Evolutionary conservation across 345 rosid genomes (phyloP).

Genomic region (Brassica carinata): DNA sequence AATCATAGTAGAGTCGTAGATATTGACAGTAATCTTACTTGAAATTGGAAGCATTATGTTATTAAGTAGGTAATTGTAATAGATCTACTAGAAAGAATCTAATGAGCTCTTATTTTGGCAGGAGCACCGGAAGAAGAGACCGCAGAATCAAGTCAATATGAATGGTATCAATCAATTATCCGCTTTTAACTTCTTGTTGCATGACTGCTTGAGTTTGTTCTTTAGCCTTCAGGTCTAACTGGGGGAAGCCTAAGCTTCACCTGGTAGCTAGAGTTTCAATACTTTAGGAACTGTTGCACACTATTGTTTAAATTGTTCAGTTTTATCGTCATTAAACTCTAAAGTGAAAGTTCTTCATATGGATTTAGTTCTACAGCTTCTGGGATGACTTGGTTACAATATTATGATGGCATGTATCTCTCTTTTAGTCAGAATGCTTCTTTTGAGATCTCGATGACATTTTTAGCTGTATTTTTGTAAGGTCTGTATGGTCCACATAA

Average conservation of each 20-base stretch:
- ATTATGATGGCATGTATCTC: background rate
- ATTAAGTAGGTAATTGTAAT: background rate
- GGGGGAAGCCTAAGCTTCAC: conserved; percentile 11
- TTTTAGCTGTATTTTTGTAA: conserved; percentile 42
- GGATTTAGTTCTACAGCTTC: background rate
- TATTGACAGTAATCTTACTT: conserved; percentile 11
- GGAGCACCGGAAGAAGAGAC: conserved; percentile 71
- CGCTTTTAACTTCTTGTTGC: conserved; percentile 18
- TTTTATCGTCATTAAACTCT: conserved; percentile 11
- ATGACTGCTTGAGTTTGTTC: conserved; percentile 22
- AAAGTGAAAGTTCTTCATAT: background rate
- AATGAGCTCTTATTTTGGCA: conserved; percentile 42
- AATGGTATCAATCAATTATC: conserved; percentile 67
- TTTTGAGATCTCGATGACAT: conserved; percentile 14
- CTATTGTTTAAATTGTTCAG: background rate
- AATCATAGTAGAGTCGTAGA: background rate
- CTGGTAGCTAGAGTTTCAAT: conserved; percentile 17
- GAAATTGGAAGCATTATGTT: conserved; percentile 4
- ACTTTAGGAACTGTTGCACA: conserved; percentile 5
- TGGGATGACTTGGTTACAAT: conserved; percentile 1
- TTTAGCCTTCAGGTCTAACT: conserved; percentile 15
- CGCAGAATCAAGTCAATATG: conserved; percentile 65
- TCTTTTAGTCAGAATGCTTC: conserved; percentile 1
- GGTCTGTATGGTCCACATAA: conserved; percentile 77
- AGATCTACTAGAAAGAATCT: conserved; percentile 14